phyloP scores from a whole-genome alignment of 2,329 filamentous ascomycete genomes.

The Hymenoscyphus fraxineus region DNA sequence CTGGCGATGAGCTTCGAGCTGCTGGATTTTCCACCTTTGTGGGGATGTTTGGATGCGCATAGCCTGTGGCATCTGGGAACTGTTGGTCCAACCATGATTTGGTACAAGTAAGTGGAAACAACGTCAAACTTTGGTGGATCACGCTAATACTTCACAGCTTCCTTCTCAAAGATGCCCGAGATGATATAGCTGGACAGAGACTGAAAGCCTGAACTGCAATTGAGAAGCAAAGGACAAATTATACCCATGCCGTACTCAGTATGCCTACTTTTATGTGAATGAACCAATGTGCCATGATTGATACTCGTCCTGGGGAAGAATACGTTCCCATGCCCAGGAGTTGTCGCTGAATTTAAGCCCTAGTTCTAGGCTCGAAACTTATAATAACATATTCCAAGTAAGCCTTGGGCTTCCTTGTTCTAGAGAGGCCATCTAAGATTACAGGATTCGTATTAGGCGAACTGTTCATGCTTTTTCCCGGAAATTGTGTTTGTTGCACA shows the following conservation, averaged over 20 bases:
- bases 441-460: not conserved
- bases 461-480: not conserved
- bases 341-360: no score
- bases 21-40: conserved; percentile 85
- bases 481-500: conserved; percentile 8
- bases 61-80: conserved; percentile 95
- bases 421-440: not conserved
- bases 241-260: not conserved
- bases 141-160: conserved; percentile 55
- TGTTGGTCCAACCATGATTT: conserved; percentile 80
- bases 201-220: conserved; percentile 57
- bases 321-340: no score
- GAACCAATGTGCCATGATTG: not conserved
- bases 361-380: not conserved
- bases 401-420: not conserved
- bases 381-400: not conserved
- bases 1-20: conserved; percentile 94
- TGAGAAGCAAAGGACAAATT: not conserved
- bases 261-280: not conserved
- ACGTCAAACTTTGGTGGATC: not conserved
- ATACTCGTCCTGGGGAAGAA: not conserved
- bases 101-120: conserved; percentile 78
- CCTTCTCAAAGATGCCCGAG: conserved; percentile 76
- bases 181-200: conserved; percentile 71
- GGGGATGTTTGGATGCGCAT: conserved; percentile 84